Evolutionary conservation across 1,139 yeast species (phyloP).

Genomic region (Debaryomycetaceae sp.): DNA sequence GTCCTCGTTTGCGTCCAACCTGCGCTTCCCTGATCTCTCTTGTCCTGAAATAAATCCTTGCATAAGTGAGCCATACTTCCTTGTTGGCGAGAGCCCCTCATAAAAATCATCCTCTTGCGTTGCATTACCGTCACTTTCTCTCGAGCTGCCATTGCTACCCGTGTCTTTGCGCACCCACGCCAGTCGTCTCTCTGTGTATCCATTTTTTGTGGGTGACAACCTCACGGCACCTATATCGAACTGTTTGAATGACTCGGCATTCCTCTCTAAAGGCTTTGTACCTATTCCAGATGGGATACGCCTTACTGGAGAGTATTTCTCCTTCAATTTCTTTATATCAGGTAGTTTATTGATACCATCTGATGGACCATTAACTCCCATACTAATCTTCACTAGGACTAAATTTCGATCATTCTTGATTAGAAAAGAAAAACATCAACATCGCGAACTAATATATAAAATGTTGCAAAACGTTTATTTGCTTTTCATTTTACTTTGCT

Average conservation of each 20-base stretch:
- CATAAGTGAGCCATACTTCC: slow-evolving; percentile 19
- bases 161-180: not conserved
- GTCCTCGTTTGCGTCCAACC: not conserved
- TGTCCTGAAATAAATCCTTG: slow-evolving; percentile 30
- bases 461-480: slow-evolving; percentile 2
- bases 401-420: not conserved
- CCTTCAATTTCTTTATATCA: slow-evolving; percentile 7
- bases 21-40: slow-evolving; percentile 7
- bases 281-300: slow-evolving; percentile 8
- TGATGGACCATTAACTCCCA: not conserved
- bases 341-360: not conserved
- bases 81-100: not conserved
- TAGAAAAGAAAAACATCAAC: not conserved
- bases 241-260: slow-evolving; percentile 5
- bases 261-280: slow-evolving; percentile 4
- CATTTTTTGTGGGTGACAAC: not conserved
- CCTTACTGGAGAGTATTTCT: slow-evolving; percentile 16
- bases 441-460: not conserved
- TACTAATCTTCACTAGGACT: not conserved
- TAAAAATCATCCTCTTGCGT: not conserved
- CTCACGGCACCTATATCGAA: slow-evolving; percentile 10
- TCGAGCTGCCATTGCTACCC: not conserved
- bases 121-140: not conserved
- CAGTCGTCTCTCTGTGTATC: not conserved
- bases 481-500: not conserved